Percentiles rank a stretch among this genome's conserved stretches.
Evolutionary conservation across 257 asterid species (phyloP).

Genomic region (Solanum pimpinellifolium): DNA sequence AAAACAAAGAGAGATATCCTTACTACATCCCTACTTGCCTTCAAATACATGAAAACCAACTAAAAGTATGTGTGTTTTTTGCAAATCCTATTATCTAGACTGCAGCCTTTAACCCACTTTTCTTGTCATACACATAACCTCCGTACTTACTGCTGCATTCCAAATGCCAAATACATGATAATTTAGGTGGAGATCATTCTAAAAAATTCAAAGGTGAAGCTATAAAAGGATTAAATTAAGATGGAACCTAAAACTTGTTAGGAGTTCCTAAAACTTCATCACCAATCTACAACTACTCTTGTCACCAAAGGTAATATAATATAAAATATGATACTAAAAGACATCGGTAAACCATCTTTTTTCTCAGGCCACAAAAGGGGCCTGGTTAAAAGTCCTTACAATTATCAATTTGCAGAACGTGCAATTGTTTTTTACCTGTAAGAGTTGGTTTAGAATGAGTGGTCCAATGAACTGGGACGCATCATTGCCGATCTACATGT

Average conservation of each 20-base stretch:
- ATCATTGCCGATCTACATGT: slow-evolving; percentile 76
- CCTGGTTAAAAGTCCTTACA: background rate
- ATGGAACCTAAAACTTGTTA: background rate
- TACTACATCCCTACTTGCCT: background rate
- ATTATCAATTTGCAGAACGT: background rate
- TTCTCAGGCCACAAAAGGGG: background rate
- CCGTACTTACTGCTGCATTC: background rate
- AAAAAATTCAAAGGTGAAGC: background rate
- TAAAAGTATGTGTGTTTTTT: background rate
- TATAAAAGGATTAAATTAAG: background rate
- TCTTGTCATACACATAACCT: background rate
- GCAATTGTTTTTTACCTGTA: slow-evolving; percentile 38
- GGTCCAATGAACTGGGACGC: slow-evolving; percentile 87
- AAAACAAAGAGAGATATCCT: background rate
- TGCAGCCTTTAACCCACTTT: background rate
- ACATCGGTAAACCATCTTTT: background rate
- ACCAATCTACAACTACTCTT: background rate
- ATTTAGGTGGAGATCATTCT: background rate
- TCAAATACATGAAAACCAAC: background rate
- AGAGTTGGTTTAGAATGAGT: slow-evolving; percentile 59
- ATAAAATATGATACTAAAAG: background rate
- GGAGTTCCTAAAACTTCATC: background rate
- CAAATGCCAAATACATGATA: background rate
- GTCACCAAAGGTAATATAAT: background rate
- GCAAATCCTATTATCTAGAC: background rate